Evolutionary conservation across 164 flowering plant genomes (phyloP).

Genomic region (Piper longum): DNA sequence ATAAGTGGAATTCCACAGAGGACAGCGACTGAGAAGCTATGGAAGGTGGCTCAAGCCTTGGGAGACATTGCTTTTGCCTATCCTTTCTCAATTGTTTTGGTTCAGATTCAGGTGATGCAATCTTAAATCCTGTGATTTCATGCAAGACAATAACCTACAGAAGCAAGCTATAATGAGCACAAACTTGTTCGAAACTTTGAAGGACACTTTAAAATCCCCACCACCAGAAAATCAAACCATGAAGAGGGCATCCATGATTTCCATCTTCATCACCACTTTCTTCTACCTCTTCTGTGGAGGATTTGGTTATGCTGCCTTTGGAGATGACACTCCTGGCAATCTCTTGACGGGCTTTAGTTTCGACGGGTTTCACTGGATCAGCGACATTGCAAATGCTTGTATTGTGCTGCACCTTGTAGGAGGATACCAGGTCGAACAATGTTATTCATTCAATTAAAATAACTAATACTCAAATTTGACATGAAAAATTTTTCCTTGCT

Average conservation of each 20-base stretch:
- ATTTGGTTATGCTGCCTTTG: constrained; percentile 72
- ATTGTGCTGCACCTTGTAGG: constrained; percentile 53
- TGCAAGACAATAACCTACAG: not conserved
- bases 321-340: constrained; percentile 49
- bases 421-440: constrained; percentile 45
- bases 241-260: constrained; percentile 45
- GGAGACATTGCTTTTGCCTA: constrained; percentile 84
- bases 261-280: constrained; percentile 43
- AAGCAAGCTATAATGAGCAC: not conserved
- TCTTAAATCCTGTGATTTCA: not conserved
- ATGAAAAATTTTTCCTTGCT: no score
- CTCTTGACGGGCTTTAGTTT: constrained; percentile 60
- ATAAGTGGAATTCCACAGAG: constrained; percentile 33
- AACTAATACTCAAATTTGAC: no score
- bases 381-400: constrained; percentile 58
- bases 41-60: constrained; percentile 48
- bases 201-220: constrained; percentile 59
- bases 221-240: constrained; percentile 56
- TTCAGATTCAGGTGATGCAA: constrained; percentile 55
- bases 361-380: constrained; percentile 53
- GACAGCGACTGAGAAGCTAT: constrained; percentile 26
- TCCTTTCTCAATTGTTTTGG: constrained; percentile 49
- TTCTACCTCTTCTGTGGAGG: constrained; percentile 64
- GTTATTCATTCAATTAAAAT: no score
- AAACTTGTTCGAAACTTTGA: constrained; percentile 6